Conservation (phyloP, 306 rosid genomes). For the Casuarina cunninghamiana region DNA sequence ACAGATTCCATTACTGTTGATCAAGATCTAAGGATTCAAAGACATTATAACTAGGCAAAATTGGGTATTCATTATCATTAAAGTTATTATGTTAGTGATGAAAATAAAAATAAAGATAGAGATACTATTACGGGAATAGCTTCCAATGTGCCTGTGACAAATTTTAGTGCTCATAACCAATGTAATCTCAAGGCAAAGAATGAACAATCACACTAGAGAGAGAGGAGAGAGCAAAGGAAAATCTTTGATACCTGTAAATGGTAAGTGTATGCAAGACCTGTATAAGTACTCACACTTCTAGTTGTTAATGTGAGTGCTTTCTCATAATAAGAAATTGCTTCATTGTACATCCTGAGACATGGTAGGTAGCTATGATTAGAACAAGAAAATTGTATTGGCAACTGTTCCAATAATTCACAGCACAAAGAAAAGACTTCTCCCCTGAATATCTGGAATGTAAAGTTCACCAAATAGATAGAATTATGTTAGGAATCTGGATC, state of each 20-base stretch:
- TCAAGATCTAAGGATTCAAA: not conserved
- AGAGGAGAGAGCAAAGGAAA: not conserved
- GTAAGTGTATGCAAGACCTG: slow-evolving; percentile 93
- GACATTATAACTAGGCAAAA: not conserved
- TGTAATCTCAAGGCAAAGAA: too few relatives aligned
- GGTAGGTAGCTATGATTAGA: slow-evolving; percentile 14
- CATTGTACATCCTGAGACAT: slow-evolving; percentile 61
- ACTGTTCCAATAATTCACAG: not conserved
- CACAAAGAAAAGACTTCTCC: not conserved
- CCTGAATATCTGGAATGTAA: not conserved
- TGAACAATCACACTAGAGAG: not conserved
- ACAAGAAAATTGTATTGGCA: not conserved
- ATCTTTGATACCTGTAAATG: slow-evolving; percentile 71
- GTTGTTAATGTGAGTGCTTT: slow-evolving; percentile 90
- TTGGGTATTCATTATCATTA: slow-evolving; percentile 7
- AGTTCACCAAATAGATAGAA: not conserved
- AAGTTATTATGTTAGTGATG: not conserved
- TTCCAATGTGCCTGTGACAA: too few relatives aligned
- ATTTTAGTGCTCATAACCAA: too few relatives aligned
- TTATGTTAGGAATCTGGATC: too few relatives aligned
- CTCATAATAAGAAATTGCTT: slow-evolving; percentile 82
- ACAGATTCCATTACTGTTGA: not conserved
- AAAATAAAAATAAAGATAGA: slow-evolving; percentile 3
- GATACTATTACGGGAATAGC: too few relatives aligned
- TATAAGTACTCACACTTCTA: slow-evolving; percentile 85